These are phyloP conservation scores for Ceratocystis harringtonii DNA, from an alignment of 2,329 filamentous ascomycete species.

Conservation along the genomic window DNA sequence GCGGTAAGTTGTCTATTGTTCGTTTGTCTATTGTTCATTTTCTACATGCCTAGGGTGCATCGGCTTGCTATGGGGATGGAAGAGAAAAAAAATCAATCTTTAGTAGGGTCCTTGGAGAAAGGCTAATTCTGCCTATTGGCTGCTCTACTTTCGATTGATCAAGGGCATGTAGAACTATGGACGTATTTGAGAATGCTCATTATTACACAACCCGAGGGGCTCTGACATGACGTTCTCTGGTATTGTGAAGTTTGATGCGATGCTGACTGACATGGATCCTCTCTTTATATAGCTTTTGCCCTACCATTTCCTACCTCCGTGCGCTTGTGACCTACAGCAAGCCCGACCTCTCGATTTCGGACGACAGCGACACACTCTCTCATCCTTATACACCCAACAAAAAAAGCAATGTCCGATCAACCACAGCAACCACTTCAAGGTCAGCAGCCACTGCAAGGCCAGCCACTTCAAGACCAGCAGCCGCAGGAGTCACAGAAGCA, in stretches of 20 bases:
- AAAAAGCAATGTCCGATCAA: conserved; percentile 26
- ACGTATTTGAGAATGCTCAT: neutral
- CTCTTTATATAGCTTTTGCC: neutral
- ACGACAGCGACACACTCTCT: neutral
- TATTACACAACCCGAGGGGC: neutral
- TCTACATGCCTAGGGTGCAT: neutral
- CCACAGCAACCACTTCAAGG: conserved; percentile 27
- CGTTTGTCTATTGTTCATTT: neutral
- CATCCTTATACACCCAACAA: neutral
- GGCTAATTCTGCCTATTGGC: neutral
- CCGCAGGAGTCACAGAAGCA: conserved; percentile 26
- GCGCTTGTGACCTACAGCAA: neutral
- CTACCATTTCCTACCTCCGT: neutral
- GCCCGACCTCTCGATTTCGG: neutral
- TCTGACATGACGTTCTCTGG: neutral
- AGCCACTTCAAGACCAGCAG: conserved; percentile 21
- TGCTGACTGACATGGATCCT: neutral
- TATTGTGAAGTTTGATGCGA: neutral
- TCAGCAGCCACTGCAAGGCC: neutral
- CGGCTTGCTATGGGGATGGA: neutral
- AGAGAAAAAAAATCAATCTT: neutral
- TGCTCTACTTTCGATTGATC: neutral
- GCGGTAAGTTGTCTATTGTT: neutral
- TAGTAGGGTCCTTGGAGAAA: neutral
- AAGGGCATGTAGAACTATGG: neutral